A percentile compares a stretch with the other conserved stretches of the same genome.
Conservation (phyloP, 768 basidiomycete species). For the Coprinopsis marcescibilis region DNA sequence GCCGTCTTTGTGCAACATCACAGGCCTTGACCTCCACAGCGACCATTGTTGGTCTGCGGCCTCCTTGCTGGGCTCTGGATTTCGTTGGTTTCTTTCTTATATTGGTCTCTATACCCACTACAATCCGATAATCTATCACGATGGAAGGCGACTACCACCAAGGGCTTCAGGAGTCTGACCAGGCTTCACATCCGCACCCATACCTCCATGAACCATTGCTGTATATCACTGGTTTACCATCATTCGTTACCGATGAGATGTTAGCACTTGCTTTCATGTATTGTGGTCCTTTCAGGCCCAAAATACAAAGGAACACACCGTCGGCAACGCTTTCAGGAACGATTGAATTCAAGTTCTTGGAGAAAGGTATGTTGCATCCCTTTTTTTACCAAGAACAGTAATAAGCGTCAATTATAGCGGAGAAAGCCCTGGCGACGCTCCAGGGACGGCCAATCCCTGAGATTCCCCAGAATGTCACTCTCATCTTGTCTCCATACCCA, state of each 20-base stretch:
- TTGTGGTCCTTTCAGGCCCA: constrained; percentile 80
- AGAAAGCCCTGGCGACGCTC: constrained; percentile 82
- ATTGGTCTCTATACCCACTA: too few species aligned
- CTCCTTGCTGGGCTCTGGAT: too few species aligned
- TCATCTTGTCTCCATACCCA: constrained; percentile 79
- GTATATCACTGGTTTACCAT: constrained; percentile 74
- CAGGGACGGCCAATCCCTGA: constrained; percentile 69
- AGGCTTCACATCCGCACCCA: constrained; percentile 58
- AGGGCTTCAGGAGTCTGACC: constrained; percentile 26
- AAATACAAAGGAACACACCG: constrained; percentile 56
- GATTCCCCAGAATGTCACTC: constrained; percentile 48
- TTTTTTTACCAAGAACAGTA: constrained; percentile 8
- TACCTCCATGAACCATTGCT: constrained; percentile 81
- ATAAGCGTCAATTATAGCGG: constrained; percentile 44
- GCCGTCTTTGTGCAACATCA: too few species aligned
- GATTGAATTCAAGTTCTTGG: constrained; percentile 79
- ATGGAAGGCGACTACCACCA: constrained; percentile 42
- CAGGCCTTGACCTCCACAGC: too few species aligned
- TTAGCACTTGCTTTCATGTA: constrained; percentile 66
- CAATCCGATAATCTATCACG: constrained; percentile 31
- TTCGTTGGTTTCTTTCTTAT: too few species aligned
- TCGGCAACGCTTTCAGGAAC: constrained; percentile 56
- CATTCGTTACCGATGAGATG: constrained; percentile 69
- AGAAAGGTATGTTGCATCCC: constrained; percentile 56
- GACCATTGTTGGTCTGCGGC: too few species aligned